Conservation (phyloP, 75 land plant genomes). For the Picea glauca region DNA sequence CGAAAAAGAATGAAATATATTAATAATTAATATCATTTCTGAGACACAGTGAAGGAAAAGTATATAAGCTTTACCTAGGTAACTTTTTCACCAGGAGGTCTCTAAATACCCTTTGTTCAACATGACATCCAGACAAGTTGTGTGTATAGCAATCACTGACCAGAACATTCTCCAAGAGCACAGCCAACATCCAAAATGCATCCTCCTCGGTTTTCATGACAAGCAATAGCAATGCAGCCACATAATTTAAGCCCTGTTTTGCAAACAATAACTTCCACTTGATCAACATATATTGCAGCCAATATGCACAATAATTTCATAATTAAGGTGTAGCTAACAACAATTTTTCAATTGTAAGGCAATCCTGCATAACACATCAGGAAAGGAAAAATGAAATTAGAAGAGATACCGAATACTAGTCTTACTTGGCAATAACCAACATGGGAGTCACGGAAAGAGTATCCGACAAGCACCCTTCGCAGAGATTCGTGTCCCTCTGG, state of each 20-base stretch:
- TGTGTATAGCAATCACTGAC: slow-evolving; percentile 84
- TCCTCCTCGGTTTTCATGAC: slow-evolving; percentile 99
- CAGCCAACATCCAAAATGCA: slow-evolving; percentile 99
- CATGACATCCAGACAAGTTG: slow-evolving; percentile 93
- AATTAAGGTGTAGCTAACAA: neutral
- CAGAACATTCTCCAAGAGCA: slow-evolving; percentile 86
- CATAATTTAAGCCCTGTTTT: slow-evolving; percentile 87
- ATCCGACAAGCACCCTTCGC: slow-evolving; percentile 89
- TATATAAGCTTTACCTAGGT: slow-evolving; percentile 52
- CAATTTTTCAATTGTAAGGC: neutral
- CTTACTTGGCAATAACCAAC: slow-evolving; percentile 98
- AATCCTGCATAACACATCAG: neutral
- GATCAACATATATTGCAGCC: neutral
- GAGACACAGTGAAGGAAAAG: neutral
- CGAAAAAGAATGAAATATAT: neutral
- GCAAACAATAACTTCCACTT: neutral
- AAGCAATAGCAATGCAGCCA: slow-evolving; percentile 85
- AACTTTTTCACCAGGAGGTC: slow-evolving; percentile 79
- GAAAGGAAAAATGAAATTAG: neutral
- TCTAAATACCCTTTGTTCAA: slow-evolving; percentile 94
- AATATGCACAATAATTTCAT: neutral
- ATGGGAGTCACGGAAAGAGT: slow-evolving; percentile 95
- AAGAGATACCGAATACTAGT: neutral
- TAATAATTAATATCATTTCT: neutral
- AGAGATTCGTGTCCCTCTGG: slow-evolving; percentile 85